Percentiles rank a stretch among this genome's conserved stretches.
phyloP scores from a whole-genome alignment of 345 rosid genomes.

The Hevea brasiliensis region DNA sequence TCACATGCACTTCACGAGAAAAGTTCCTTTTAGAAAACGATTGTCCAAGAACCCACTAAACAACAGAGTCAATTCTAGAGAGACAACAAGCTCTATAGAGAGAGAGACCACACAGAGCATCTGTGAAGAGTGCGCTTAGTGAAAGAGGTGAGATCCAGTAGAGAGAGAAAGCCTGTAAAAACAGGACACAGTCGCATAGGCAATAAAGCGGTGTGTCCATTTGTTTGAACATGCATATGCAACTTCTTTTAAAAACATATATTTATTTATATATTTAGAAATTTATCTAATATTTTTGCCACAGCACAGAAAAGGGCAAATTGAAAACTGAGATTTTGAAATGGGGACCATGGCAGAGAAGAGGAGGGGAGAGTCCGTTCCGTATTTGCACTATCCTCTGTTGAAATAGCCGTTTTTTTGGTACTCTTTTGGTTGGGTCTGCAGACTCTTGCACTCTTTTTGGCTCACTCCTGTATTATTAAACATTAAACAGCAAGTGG shows the following conservation, averaged over 20 bases:
- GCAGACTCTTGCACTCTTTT: too few relatives aligned
- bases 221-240: constrained; percentile 32
- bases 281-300: not conserved
- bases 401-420: constrained; percentile 20
- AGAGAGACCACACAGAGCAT: constrained; percentile 22
- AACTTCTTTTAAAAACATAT: too few relatives aligned
- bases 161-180: constrained; percentile 18
- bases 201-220: constrained; percentile 52
- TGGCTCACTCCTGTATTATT: too few relatives aligned
- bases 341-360: constrained; percentile 19
- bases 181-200: constrained; percentile 45
- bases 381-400: not conserved
- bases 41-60: constrained; percentile 21
- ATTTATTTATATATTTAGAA: not conserved
- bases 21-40: constrained; percentile 51
- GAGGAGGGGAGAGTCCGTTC: constrained; percentile 9
- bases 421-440: not conserved
- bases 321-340: constrained; percentile 19
- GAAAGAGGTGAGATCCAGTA: constrained; percentile 31
- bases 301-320: not conserved
- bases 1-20: constrained; percentile 50
- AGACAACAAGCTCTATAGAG: constrained; percentile 5
- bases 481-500: not conserved
- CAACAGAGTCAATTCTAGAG: constrained; percentile 4
- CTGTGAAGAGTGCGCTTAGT: not conserved